Conservation (phyloP, 1,139 yeast genomes). For the Kurtzmaniella quercitrusa region DNA sequence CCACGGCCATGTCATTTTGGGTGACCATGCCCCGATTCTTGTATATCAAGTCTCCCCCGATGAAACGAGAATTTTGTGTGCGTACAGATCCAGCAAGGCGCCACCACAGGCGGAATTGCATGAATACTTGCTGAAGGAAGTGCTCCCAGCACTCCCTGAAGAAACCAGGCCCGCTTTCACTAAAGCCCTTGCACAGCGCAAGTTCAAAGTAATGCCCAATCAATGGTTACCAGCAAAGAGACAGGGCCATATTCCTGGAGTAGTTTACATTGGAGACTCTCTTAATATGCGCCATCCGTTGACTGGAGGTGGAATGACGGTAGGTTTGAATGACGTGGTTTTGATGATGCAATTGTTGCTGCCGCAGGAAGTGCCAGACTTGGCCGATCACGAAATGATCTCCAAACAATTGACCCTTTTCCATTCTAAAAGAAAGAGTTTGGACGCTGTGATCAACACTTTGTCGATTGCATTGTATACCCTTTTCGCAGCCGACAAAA, state of each 20-base stretch:
- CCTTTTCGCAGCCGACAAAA: constrained; percentile 81
- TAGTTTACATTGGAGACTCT: constrained; percentile 86
- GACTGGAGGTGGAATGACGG: constrained; percentile 99
- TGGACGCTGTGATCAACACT: constrained; percentile 84
- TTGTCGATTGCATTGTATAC: constrained; percentile 87
- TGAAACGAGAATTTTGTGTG: constrained; percentile 87
- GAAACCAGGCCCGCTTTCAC: constrained; percentile 61
- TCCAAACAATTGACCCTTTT: constrained; percentile 55
- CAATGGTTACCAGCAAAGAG: constrained; percentile 79
- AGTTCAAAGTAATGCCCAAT: constrained; percentile 88
- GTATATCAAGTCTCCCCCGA: constrained; percentile 80
- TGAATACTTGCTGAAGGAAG: constrained; percentile 54
- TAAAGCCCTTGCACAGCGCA: constrained; percentile 34
- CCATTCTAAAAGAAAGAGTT: constrained; percentile 71
- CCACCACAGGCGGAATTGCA: constrained; percentile 69
- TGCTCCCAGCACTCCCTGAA: constrained; percentile 68
- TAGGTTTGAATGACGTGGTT: constrained; percentile 85
- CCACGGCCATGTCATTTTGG: constrained; percentile 89
- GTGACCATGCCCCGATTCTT: constrained; percentile 81
- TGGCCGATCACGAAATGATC: constrained; percentile 54
- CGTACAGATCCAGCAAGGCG: constrained; percentile 67
- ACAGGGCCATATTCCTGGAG: constrained; percentile 64
- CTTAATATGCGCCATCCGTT: constrained; percentile 97
- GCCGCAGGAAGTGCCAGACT: constrained; percentile 52
- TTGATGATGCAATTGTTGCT: constrained; percentile 58